Evolutionary conservation across 345 rosid genomes (phyloP), one percentile per base, ranked within the genome.

Genomic region (Geranium brycei): DNA sequence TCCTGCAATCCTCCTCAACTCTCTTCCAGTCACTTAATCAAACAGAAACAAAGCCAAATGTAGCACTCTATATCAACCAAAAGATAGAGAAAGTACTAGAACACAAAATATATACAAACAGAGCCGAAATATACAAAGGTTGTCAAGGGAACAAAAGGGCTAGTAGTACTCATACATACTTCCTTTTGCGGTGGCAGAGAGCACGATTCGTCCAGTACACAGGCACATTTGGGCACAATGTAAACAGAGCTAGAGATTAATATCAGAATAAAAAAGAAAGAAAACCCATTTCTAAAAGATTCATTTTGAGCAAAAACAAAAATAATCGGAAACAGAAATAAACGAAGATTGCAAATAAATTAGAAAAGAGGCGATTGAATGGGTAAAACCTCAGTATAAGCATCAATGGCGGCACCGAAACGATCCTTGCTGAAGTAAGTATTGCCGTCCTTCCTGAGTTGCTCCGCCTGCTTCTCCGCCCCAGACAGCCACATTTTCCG

Each of bases 201-300:
- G 98, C 96, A 57, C 98, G 96, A 76, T 92, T 92, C 1, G 95
- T 89, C 93, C 87, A 89, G 73, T 89, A 89, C 7, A 88, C 75
- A 38, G 95, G 81, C 64, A 89, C 88, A 38, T 83, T 78, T 58
- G 96, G 98, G 79, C 93, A 86, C 58, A 92, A 68, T 0, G 95
- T 72, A 23, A 89, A 4, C 28, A 0, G 2, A 23, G 28, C 28
- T 23, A 23, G 28, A 23, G 28, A 23, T 23, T 23, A 2, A 23
- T 0, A 23, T 23, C 28, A 23, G 28, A 23, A 23, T 23, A 23
- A 23, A 23, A 23, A 23, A 23, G 1, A 23, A 23, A 23, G 28
- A 2, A 23, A 23, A 23, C 28, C 28, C 28, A 23, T 23, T 23
- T 23, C 28, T 23, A 23, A 23, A 23, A 23, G 28, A 23, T 23